Conservation (phyloP, 495 filamentous ascomycete genomes). For the Hypoxylon cercidicola region DNA sequence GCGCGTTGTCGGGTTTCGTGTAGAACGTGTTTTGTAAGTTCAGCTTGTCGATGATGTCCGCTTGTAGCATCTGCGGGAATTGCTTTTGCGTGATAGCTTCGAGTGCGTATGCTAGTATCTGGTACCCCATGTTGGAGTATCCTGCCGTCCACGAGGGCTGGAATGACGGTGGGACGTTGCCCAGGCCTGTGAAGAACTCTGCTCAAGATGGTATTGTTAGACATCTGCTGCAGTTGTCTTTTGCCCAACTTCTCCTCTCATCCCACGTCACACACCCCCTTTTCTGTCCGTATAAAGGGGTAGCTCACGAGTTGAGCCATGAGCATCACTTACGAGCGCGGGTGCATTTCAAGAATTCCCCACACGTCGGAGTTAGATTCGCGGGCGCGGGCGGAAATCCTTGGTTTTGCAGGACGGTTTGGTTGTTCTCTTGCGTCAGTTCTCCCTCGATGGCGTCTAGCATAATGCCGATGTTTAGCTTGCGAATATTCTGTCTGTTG, state of each 20-base stretch:
- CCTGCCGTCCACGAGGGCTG: conserved; percentile 59
- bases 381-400: conserved; percentile 54
- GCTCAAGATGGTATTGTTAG: conserved; percentile 12
- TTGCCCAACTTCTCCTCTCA: not conserved
- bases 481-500: conserved; percentile 3
- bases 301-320: not conserved
- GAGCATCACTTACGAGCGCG: conserved; percentile 46
- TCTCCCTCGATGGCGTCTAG: conserved; percentile 55
- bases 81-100: conserved; percentile 62
- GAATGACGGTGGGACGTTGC: conserved; percentile 59
- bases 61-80: conserved; percentile 57
- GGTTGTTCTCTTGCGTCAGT: conserved; percentile 52
- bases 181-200: conserved; percentile 66
- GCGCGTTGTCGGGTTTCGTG: conserved; percentile 42
- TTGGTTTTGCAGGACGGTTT: conserved; percentile 41
- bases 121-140: conserved; percentile 67
- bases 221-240: not conserved
- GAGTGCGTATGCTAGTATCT: conserved; percentile 64
- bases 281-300: not conserved
- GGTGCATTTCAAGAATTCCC: conserved; percentile 48
- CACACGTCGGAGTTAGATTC: conserved; percentile 55
- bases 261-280: not conserved
- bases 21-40: conserved; percentile 55
- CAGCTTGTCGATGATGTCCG: conserved; percentile 58
- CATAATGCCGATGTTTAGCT: conserved; percentile 25